Percentiles rank a stretch among this genome's conserved stretches.
phyloP scores from a whole-genome alignment of 1,284 basidiomycete genomes.

The Apiotrichum montevideense region DNA sequence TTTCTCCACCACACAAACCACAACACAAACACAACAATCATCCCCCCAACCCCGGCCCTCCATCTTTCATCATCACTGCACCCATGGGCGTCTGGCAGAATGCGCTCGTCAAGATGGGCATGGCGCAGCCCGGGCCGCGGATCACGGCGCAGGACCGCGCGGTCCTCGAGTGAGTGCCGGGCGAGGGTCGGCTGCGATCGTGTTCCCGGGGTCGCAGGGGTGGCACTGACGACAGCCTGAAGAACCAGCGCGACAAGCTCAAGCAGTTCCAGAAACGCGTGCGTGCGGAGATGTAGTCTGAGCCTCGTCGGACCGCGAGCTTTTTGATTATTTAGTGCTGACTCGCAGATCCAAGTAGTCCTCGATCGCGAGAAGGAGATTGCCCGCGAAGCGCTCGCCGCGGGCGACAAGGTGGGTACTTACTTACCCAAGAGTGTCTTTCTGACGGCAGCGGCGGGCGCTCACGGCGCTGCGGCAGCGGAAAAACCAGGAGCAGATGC shows the following conservation, averaged over 20 bases:
- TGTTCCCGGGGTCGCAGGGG: not conserved
- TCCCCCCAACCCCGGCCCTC: not conserved
- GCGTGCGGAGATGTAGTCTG: conserved; percentile 17
- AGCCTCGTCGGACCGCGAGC: too few relatives aligned
- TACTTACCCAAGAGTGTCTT: too few relatives aligned
- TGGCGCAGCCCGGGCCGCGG: conserved; percentile 71
- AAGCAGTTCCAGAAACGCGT: conserved; percentile 93
- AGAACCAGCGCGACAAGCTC: conserved; percentile 90
- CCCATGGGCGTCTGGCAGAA: conserved; percentile 39
- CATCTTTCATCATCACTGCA: not conserved
- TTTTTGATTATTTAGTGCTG: too few relatives aligned
- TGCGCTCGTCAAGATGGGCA: conserved; percentile 40
- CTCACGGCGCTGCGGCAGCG: conserved; percentile 75
- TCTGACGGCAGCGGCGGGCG: conserved; percentile 53
- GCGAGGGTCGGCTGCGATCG: not conserved
- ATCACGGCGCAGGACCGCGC: conserved; percentile 90
- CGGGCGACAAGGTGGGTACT: conserved; percentile 65
- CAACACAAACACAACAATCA: not conserved
- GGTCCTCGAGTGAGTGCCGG: conserved; percentile 68
- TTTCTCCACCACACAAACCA: too few relatives aligned
- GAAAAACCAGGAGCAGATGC: conserved; percentile 87
- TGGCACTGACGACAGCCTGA: conserved; percentile 56
- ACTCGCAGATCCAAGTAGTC: conserved; percentile 69
- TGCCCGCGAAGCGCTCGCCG: conserved; percentile 71
- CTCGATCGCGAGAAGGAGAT: conserved; percentile 84